phyloP scores from a whole-genome alignment of 495 filamentous ascomycete genomes.

The Podospora conica region DNA sequence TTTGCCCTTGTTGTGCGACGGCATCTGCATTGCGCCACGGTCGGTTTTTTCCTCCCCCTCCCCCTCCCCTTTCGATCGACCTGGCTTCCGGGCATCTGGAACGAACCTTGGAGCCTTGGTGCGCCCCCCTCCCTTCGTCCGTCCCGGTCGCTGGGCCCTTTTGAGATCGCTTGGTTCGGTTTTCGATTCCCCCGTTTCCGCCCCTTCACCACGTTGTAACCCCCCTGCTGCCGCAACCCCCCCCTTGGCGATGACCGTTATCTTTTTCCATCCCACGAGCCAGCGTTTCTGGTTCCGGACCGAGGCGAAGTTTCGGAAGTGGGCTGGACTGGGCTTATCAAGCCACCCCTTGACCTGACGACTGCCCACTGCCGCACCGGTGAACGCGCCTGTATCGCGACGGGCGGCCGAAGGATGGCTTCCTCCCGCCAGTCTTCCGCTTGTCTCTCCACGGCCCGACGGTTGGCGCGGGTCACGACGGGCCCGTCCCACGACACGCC shows the following conservation, averaged over 20 bases:
- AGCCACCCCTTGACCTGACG: neutral
- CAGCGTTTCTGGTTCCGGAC: neutral
- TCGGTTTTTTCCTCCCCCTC: neutral
- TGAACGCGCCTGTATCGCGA: neutral
- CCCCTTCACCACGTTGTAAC: neutral
- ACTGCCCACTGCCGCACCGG: neutral
- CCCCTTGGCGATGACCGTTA: neutral
- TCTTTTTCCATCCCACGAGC: neutral
- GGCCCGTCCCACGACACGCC: neutral
- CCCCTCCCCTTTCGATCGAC: neutral
- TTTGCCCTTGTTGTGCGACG: neutral
- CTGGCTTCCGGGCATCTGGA: neutral
- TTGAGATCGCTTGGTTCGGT: neutral
- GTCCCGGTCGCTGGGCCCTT: neutral
- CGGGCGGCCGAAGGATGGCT: neutral
- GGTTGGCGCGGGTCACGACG: neutral
- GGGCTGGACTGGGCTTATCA: neutral
- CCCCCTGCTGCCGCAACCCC: neutral
- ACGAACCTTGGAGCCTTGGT: neutral
- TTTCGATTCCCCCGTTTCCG: neutral
- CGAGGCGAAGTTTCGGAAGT: neutral
- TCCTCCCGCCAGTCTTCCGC: neutral
- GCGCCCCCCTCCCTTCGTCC: neutral
- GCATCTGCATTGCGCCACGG: neutral
- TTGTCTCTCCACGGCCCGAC: neutral